Evolutionary conservation across 495 filamentous ascomycete genomes (phyloP), one percentile per base, ranked within the genome.

Genomic region (Thozetella sp.): DNA sequence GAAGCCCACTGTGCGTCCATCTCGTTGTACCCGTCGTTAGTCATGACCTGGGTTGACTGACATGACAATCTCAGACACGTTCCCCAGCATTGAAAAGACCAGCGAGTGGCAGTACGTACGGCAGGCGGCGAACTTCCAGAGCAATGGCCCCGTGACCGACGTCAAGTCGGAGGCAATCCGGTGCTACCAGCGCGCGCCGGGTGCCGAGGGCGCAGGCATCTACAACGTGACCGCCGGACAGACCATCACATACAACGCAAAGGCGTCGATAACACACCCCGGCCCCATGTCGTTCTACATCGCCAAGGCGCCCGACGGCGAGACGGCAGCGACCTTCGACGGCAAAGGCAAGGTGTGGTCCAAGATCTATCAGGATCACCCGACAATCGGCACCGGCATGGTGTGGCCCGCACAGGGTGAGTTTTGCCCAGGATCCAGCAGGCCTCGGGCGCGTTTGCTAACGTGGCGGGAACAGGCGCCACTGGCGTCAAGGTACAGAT

Each of bases 271-370:
- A 61, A 77, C 73, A 20, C 81, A 84, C 55, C 79, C 78, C 20
- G 81, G 81, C 22, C 81, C 81, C 12, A 71, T 83, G 57, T 68
- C 70, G 25, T 72, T 83, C 43, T 85, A 83, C 66, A 81, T 85
- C 70, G 81, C 80, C 58, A 82, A 83, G 65, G 82, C 80, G 1
- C 80, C 81, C 1, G 53, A 64, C 0, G 80, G 79, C 37, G 54
- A 79, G 60, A 76, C 75, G 0, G 78, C 77, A 0, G 72, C 73
- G 6, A 70, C 68, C 26, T 84, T 72, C 59, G 77, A 83, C 64
- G 82, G 82, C 40, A 71, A 67, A 61, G 82, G 82, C 6, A 63
- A 67, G 6, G 79, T 80, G 0, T 84, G 80, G 80, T 77, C 77
- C 66, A 84, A 84, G 73, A 79, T 84, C 54, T 81, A 69, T 65